Conservation (phyloP, 2,329 filamentous ascomycete species). For the Dichotomopilus funicola region DNA sequence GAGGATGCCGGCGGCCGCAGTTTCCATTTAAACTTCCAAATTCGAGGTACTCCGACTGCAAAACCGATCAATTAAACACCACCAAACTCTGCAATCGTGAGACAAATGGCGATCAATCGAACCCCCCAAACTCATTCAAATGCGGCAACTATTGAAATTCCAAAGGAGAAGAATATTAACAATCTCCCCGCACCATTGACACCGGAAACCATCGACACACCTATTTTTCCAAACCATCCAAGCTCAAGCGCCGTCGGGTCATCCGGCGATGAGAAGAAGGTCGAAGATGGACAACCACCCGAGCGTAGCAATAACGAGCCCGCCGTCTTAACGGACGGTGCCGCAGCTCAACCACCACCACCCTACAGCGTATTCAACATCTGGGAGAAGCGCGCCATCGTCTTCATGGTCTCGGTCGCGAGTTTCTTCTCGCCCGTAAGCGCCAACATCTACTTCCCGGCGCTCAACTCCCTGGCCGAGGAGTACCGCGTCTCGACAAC, state of each 20-base stretch:
- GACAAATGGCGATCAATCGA: too few species aligned
- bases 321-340: neutral
- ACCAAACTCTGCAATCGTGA: too few species aligned
- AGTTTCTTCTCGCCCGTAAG: conserved; percentile 6
- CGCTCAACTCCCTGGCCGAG: conserved; percentile 3
- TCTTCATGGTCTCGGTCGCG: conserved; percentile 2
- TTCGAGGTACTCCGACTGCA: too few species aligned
- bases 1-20: too few species aligned
- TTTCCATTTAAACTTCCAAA: too few species aligned
- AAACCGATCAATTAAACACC: too few species aligned
- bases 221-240: neutral
- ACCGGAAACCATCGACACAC: neutral
- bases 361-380: conserved; percentile 5
- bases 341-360: neutral
- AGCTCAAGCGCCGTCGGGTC: neutral
- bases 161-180: too few species aligned
- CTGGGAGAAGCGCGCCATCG: conserved; percentile 6
- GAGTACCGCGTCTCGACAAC: conserved; percentile 5
- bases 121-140: too few species aligned
- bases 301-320: neutral
- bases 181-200: too few species aligned
- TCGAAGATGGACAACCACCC: neutral
- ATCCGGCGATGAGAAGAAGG: neutral
- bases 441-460: conserved; percentile 12
- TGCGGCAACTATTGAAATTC: too few species aligned